A percentile compares a stretch with the other conserved stretches of the same genome.
phyloP scores from a whole-genome alignment of 2,329 filamentous ascomycete species.

The Phialocephala subalpina region DNA sequence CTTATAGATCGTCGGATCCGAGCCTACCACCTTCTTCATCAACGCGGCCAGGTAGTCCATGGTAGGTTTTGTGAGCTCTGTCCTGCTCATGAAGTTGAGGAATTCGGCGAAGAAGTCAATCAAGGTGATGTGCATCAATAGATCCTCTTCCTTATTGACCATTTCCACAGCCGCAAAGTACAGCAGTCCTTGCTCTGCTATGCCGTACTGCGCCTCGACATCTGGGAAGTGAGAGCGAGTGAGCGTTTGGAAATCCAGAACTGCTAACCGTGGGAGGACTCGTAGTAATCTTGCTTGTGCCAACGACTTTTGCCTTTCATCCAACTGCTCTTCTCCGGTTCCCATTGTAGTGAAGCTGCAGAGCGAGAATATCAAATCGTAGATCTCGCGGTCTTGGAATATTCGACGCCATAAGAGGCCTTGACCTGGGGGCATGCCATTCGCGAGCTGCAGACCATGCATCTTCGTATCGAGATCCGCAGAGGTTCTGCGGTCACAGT shows the following conservation, averaged over 20 bases:
- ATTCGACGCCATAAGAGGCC: conserved; percentile 62
- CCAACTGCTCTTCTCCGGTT: conserved; percentile 33
- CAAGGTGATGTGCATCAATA: conserved; percentile 46
- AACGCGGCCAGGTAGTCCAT: conserved; percentile 40
- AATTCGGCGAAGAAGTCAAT: conserved; percentile 45
- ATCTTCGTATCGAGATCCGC: conserved; percentile 38
- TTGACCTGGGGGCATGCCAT: conserved; percentile 55
- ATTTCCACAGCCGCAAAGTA: conserved; percentile 44
- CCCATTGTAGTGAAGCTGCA: conserved; percentile 40
- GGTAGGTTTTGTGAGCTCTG: conserved; percentile 36
- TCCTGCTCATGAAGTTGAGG: conserved; percentile 41
- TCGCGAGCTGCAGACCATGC: conserved; percentile 47
- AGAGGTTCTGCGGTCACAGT: conserved; percentile 52
- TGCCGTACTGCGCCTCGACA: conserved; percentile 36
- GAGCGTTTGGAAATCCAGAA: conserved; percentile 39
- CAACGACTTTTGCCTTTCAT: conserved; percentile 44
- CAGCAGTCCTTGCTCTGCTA: conserved; percentile 38
- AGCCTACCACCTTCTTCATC: conserved; percentile 37
- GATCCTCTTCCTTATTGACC: conserved; percentile 44
- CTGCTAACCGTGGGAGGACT: conserved; percentile 42
- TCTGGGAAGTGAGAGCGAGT: conserved; percentile 40
- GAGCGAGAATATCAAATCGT: conserved; percentile 54
- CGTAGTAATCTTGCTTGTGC: conserved; percentile 44
- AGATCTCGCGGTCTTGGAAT: conserved; percentile 54
- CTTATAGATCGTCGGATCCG: conserved; percentile 39